Base-by-base conservation (phyloP, 164 flowering plant species). In the Piper betle region DNA sequence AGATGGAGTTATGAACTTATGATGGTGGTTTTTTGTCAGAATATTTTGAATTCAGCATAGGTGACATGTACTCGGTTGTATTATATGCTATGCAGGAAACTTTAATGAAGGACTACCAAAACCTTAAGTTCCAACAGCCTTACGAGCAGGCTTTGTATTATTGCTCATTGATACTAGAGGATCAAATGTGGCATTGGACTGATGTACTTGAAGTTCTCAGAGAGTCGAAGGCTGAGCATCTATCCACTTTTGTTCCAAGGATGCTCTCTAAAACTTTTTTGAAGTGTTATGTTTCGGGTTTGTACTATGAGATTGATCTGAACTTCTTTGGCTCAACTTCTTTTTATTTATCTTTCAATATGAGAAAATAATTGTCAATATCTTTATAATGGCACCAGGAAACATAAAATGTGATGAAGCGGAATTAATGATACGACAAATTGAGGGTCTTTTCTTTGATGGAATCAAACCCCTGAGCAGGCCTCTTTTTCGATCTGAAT, bases 81-180 rank as follows among this genome's bases (percentile, higher is more conserved):
- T 42, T 6, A 42, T 53, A 53, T 53, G 10, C 16, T 53, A 48
- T 39, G 53, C 78, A 92, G 98, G 98, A 92, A 79, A 75, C 71
- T 72, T 76, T 85, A 11, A 76, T 58, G 16, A 87, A 90, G 79
- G 85, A 83, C 46, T 84, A 82, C 69, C 81, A 90, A 67, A 93
- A 93, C 73, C 71, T 72, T 66, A 90, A 93, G 77, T 93, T 87
- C 76, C 89, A 84, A 68, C 90, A 93, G 66, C 97, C 98, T 39
- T 87, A 86, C 72, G 81, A 86, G 69, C 97, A 87, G 72, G 97
- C 94, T 37, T 74, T 81, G 87, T 83, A 78, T 73, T 80, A 87
- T 62, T 83, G 94, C 75, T 84, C 92, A 38, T 69, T 87, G 67
- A 74, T 93, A 42, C 67, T 89, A 39, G 76, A 80, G 69, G 92